These are phyloP conservation scores for Termitomyces sp. DNA, from an alignment of 768 basidiomycete genomes.

Conservation along the genomic window DNA sequence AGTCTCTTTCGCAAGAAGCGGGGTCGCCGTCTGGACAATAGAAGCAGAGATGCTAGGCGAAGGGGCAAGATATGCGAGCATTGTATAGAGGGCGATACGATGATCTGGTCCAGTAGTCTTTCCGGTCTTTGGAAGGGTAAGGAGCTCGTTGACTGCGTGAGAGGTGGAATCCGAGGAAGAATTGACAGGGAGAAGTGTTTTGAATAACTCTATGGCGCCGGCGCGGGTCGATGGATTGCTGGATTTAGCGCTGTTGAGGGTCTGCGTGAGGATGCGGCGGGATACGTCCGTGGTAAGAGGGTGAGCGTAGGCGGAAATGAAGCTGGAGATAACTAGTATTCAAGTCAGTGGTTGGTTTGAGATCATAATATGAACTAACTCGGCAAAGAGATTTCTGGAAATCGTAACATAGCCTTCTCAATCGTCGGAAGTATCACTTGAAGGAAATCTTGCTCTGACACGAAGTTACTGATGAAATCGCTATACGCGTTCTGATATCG, in stretches of 20 bases:
- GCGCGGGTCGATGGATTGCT: slow-evolving; percentile 56
- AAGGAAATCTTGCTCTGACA: slow-evolving; percentile 47
- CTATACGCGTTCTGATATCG: slow-evolving; percentile 42
- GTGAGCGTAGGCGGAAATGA: slow-evolving; percentile 51
- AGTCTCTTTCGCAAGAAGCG: slow-evolving; percentile 65
- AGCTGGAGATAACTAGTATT: slow-evolving; percentile 47
- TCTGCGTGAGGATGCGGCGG: slow-evolving; percentile 50
- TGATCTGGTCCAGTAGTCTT: slow-evolving; percentile 90
- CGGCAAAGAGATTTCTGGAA: slow-evolving; percentile 72
- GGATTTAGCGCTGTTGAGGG: slow-evolving; percentile 71
- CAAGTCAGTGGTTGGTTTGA: neutral
- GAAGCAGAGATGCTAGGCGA: slow-evolving; percentile 33
- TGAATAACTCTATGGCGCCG: slow-evolving; percentile 56
- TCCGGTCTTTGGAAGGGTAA: slow-evolving; percentile 71
- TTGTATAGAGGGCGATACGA: slow-evolving; percentile 72
- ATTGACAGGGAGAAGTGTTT: slow-evolving; percentile 32
- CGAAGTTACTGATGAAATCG: slow-evolving; percentile 54
- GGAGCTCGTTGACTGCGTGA: slow-evolving; percentile 55
- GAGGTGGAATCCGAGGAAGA: slow-evolving; percentile 32
- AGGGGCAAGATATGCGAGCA: slow-evolving; percentile 56
- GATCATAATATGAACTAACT: slow-evolving; percentile 33
- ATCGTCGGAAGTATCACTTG: slow-evolving; percentile 59
- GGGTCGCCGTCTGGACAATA: slow-evolving; percentile 40
- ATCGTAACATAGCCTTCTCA: slow-evolving; percentile 77
- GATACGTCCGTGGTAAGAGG: slow-evolving; percentile 43